A percentile compares a stretch with the other conserved stretches of the same genome.
phyloP scores from a whole-genome alignment of 192 early-diverging fungal species.

The Coemansia asiatica region DNA sequence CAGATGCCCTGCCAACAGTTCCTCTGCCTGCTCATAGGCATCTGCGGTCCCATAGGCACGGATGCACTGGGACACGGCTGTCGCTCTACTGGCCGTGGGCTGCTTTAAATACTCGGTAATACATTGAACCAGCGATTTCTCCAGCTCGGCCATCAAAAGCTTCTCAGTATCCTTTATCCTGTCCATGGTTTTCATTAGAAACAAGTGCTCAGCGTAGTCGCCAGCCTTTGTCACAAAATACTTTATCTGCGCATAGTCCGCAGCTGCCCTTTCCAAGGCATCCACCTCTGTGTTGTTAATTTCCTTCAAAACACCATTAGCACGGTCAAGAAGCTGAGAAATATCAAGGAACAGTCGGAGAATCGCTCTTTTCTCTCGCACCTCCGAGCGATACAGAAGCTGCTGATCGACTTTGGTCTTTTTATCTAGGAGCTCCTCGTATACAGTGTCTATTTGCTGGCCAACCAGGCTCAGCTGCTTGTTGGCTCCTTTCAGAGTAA shows the following conservation, averaged over 20 bases:
- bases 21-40: constrained; percentile 21
- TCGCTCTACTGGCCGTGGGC: neutral
- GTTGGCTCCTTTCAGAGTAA: constrained; percentile 13
- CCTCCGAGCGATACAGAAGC: constrained; percentile 25
- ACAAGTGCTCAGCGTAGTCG: constrained; percentile 1
- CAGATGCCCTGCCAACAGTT: constrained; percentile 22
- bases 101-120: constrained; percentile 2
- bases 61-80: constrained; percentile 26
- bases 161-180: constrained; percentile 17
- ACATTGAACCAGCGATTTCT: neutral
- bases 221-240: constrained; percentile 36
- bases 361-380: constrained; percentile 37
- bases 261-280: constrained; percentile 33
- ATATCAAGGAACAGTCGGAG: constrained; percentile 46
- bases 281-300: neutral
- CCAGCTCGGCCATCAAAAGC: constrained; percentile 20
- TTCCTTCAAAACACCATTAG: constrained; percentile 13
- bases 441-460: constrained; percentile 9
- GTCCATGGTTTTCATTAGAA: constrained; percentile 20
- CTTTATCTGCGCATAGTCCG: constrained; percentile 36
- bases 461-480: constrained; percentile 13
- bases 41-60: constrained; percentile 36
- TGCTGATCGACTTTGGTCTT: constrained; percentile 28
- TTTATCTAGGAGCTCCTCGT: constrained; percentile 14
- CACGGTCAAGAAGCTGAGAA: constrained; percentile 30